A percentile compares a stretch with the other conserved stretches of the same genome.
These are phyloP conservation scores for Ophiocordyceps sinensis DNA, from an alignment of 2,329 filamentous ascomycete genomes.

Conservation along the genomic window DNA sequence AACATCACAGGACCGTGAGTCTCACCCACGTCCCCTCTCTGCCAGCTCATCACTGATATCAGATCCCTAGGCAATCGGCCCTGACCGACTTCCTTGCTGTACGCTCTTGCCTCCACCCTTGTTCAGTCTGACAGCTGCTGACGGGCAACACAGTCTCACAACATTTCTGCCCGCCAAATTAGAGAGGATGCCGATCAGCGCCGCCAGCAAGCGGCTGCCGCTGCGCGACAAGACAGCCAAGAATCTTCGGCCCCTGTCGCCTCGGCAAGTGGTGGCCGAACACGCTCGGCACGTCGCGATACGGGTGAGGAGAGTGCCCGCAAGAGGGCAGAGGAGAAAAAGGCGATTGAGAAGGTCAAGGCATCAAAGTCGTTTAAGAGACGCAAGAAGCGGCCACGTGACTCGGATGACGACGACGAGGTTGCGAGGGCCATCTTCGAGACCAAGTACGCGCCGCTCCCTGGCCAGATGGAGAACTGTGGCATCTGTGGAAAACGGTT, in stretches of 20 bases:
- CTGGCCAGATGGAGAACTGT: slow-evolving; percentile 81
- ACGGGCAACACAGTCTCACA: slow-evolving; percentile 40
- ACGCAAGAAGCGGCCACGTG: slow-evolving; percentile 25
- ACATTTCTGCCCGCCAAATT: slow-evolving; percentile 50
- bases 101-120: slow-evolving; percentile 5
- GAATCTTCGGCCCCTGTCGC: slow-evolving; percentile 6
- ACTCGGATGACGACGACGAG: slow-evolving; percentile 34
- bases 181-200: slow-evolving; percentile 33
- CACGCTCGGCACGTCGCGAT: background rate
- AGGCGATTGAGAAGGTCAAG: slow-evolving; percentile 47
- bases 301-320: background rate
- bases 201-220: slow-evolving; percentile 22
- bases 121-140: slow-evolving; percentile 3
- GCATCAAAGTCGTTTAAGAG: slow-evolving; percentile 43
- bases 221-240: slow-evolving; percentile 8
- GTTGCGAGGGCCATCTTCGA: slow-evolving; percentile 33
- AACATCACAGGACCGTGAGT: slow-evolving; percentile 25
- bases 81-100: slow-evolving; percentile 39
- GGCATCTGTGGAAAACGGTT: slow-evolving; percentile 77
- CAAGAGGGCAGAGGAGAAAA: slow-evolving; percentile 25
- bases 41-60: slow-evolving; percentile 3
- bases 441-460: slow-evolving; percentile 38
- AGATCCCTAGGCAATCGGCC: slow-evolving; percentile 28
- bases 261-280: slow-evolving; percentile 13
- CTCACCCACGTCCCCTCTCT: background rate